Percentiles rank a stretch among this genome's conserved stretches.
Conservation (phyloP, 2,329 filamentous ascomycete genomes). For the Ilyonectria sp. region DNA sequence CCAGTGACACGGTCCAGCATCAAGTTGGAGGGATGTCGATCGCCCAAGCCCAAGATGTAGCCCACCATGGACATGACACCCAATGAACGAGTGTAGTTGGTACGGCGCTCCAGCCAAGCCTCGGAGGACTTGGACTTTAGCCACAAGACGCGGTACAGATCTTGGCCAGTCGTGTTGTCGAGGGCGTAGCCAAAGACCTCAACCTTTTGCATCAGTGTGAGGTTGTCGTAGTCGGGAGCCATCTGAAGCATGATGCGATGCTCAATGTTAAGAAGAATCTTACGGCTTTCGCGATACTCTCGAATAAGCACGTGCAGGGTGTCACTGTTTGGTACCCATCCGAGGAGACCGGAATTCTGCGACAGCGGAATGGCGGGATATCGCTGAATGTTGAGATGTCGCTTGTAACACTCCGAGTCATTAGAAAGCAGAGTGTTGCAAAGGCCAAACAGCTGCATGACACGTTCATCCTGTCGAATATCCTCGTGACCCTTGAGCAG, state of each 20-base stretch:
- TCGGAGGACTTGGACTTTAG: constrained; percentile 99
- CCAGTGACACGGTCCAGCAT: constrained; percentile 97
- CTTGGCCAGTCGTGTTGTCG: constrained; percentile 98
- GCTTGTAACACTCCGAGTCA: constrained; percentile 96
- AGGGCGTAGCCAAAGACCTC: constrained; percentile 99
- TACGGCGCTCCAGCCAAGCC: constrained; percentile 95
- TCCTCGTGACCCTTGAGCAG: constrained; percentile 99
- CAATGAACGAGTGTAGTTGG: constrained; percentile 97
- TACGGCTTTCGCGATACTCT: constrained; percentile 96
- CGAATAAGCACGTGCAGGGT: constrained; percentile 96
- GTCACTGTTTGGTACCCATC: constrained; percentile 98
- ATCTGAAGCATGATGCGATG: constrained; percentile 99
- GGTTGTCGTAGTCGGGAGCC: constrained; percentile 98
- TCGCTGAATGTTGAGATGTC: constrained; percentile 95
- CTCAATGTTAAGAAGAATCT: constrained; percentile 98
- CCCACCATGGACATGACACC: constrained; percentile 99
- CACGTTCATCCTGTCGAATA: constrained; percentile 97
- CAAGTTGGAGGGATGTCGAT: constrained; percentile 97
- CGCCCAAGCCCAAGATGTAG: constrained; percentile 96
- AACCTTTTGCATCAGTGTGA: constrained; percentile 99
- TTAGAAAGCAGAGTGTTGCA: constrained; percentile 96
- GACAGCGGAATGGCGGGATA: constrained; percentile 98
- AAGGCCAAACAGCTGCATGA: constrained; percentile 99
- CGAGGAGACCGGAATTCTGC: constrained; percentile 93
- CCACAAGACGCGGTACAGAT: constrained; percentile 98